A percentile compares a stretch with the other conserved stretches of the same genome.
Conservation (phyloP, 805 yeast species). For the Kodamaea nitidulidarum region DNA sequence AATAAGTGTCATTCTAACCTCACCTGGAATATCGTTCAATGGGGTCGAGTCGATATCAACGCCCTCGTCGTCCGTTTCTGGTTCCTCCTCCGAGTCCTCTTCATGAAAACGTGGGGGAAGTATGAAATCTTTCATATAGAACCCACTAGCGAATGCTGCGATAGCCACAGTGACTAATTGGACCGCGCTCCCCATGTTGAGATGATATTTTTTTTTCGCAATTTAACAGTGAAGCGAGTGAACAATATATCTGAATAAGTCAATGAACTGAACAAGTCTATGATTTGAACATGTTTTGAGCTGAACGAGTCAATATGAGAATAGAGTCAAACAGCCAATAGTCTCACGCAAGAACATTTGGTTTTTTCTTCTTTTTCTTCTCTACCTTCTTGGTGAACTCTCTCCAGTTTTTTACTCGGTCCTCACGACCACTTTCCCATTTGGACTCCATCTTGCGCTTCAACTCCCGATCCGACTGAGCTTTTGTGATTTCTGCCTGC, state of each 20-base stretch:
- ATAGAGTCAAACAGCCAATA: no score
- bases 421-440: constrained; percentile 63
- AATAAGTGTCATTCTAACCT: constrained; percentile 79
- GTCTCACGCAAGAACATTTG: constrained; percentile 40
- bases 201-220: constrained; percentile 2
- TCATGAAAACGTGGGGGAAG: constrained; percentile 1
- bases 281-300: no score
- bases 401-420: constrained; percentile 60
- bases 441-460: constrained; percentile 40
- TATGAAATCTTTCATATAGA: constrained; percentile 22
- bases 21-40: constrained; percentile 69
- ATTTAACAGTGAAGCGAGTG: background rate
- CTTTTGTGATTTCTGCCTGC: constrained; percentile 25
- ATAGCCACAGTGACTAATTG: constrained; percentile 32
- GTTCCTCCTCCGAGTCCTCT: constrained; percentile 14
- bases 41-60: constrained; percentile 56
- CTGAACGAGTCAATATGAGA: no score
- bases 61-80: constrained; percentile 35
- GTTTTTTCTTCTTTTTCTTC: constrained; percentile 41
- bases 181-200: constrained; percentile 9
- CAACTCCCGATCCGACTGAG: constrained; percentile 37
- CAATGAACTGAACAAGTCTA: no score
- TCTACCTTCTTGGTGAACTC: constrained; percentile 40
- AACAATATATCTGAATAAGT: background rate
- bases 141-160: constrained; percentile 36